Conservation (phyloP, 176 grass and related monocot genomes). For the Tillandsia fasciculata region DNA sequence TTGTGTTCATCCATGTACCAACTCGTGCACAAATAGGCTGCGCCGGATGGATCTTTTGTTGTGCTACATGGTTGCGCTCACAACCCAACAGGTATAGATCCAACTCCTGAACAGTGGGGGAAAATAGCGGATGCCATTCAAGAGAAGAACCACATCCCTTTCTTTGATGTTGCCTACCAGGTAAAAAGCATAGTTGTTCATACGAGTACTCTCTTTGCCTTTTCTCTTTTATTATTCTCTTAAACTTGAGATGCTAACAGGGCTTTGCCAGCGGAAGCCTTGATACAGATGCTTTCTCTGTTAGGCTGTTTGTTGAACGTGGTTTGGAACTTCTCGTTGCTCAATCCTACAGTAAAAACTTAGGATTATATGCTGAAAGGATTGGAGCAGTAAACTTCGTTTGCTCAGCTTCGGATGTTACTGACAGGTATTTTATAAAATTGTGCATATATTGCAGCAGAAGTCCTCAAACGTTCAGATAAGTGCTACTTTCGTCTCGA, state of each 20-base stretch:
- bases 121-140: constrained; percentile 82
- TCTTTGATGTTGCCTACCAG: constrained; percentile 99
- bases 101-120: constrained; percentile 77
- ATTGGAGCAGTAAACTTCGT: constrained; percentile 88
- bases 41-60: constrained; percentile 93
- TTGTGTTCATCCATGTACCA: constrained; percentile 18
- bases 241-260: constrained; percentile 32
- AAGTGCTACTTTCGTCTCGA: too few species aligned
- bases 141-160: constrained; percentile 81
- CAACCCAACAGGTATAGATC: constrained; percentile 97
- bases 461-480: too few species aligned
- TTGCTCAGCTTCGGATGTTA: constrained; percentile 67
- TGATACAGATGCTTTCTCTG: constrained; percentile 83
- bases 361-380: constrained; percentile 93
- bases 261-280: constrained; percentile 98
- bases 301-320: constrained; percentile 83
- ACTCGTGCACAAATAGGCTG: constrained; percentile 48
- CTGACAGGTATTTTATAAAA: constrained; percentile 37
- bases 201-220: not conserved
- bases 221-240: constrained; percentile 12
- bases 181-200: constrained; percentile 23
- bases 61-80: constrained; percentile 90
- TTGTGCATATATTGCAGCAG: constrained; percentile 7
- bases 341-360: constrained; percentile 94
- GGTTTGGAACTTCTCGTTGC: constrained; percentile 89